Evolutionary conservation across 306 rosid species (phyloP), one percentile per base, ranked within the genome.

Genomic region (Lagenaria siceraria): DNA sequence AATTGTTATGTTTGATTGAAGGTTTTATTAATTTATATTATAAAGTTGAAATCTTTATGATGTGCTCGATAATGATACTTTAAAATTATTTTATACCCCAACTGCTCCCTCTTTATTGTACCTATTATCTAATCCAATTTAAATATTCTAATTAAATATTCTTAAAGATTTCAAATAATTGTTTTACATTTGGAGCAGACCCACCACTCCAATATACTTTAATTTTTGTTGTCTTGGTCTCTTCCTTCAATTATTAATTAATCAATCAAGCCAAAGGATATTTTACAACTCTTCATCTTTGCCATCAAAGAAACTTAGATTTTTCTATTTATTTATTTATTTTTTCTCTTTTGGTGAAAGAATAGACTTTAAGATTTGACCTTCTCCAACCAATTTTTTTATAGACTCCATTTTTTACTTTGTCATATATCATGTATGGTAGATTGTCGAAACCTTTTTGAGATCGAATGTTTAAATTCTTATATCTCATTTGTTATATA

Each of bases 91-190:
- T 15, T 63, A 63, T 15, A 70, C 36, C 55, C 12, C 56, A 70
- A 70, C 76, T 70, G 38, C 76, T 42, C 58, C 76, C 58, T 70
- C 76, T 25, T 70, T 48, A 70, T 13, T 43, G 76, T 14, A 40
- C 56, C 76, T 46, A n/a, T n/a, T 24, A 70, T 70, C 76, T 70
- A 70, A 70, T 13, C 76, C 76, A 70, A 24, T 43, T 42, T 24
- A 11, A 40, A 22, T 69, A 43, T 69, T 69, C 22, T 3, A 4
- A 21, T 43, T 43, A 70, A 21, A 11, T 21, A n/a, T n/a, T 29
- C 21, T 40, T 21, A 9, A 22, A 13, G 56, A 12, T 3, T 2
- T 70, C 56, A 70, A 46, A 22, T 69, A 42, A 43, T 69, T 43
- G 36, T 43, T 68, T 46, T 22, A 69, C n/a, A 69, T 40, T 69